phyloP scores from a whole-genome alignment of 352 stramenopile species.

The Phytophthora tentaculata region DNA sequence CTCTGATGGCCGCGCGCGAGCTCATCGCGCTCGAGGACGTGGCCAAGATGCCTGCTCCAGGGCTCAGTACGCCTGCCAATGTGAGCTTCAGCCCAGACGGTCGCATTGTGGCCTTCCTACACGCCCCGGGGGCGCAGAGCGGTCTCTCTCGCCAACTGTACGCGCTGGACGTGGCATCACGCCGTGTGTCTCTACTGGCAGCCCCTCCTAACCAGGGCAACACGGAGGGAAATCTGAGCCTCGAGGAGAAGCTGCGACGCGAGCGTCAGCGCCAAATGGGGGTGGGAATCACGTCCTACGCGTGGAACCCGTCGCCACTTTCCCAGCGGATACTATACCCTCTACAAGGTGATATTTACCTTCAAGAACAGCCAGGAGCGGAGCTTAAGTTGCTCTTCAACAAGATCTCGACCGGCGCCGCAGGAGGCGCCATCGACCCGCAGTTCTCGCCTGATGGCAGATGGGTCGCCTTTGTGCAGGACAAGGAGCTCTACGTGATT shows the following conservation, averaged over 20 bases:
- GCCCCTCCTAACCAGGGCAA: conserved; percentile 78
- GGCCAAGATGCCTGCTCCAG: conserved; percentile 85
- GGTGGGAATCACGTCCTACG: conserved; percentile 93
- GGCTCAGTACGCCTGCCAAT: conserved; percentile 79
- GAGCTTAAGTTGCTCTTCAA: conserved; percentile 87
- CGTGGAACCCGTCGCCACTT: conserved; percentile 68
- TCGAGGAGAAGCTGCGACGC: conserved; percentile 92
- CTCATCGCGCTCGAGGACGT: conserved; percentile 89
- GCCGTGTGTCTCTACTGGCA: conserved; percentile 65
- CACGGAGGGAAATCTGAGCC: conserved; percentile 86
- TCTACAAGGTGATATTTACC: conserved; percentile 93
- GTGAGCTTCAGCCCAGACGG: conserved; percentile 88
- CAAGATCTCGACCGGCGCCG: conserved; percentile 73
- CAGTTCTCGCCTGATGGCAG: conserved; percentile 93
- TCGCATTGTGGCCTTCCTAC: conserved; percentile 86
- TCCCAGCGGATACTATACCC: conserved; percentile 89
- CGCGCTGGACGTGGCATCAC: conserved; percentile 70
- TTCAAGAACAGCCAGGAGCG: conserved; percentile 88
- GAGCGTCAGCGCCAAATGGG: conserved; percentile 92
- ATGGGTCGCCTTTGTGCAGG: conserved; percentile 94
- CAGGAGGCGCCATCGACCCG: conserved; percentile 92
- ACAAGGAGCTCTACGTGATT: conserved; percentile 95
- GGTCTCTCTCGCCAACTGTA: conserved; percentile 88
- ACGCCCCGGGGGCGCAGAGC: conserved; percentile 80
- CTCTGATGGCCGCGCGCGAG: conserved; percentile 29